Evolutionary conservation across 2,329 filamentous ascomycete genomes (phyloP).

Genomic region (Colletotrichum godetiae): DNA sequence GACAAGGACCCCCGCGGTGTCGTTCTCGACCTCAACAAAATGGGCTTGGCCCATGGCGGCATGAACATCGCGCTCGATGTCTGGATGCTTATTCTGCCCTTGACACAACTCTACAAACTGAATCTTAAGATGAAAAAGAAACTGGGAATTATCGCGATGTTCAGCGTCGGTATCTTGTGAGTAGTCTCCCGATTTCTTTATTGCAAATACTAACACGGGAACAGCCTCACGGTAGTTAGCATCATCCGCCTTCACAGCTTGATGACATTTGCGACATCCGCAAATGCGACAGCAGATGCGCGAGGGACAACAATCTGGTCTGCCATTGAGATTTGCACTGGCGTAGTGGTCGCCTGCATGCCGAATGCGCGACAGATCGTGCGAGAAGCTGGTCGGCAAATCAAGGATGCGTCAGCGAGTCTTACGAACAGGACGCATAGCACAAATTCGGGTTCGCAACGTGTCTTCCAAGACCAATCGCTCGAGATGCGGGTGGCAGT

Average conservation of each 20-base stretch:
- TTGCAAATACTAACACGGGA: background rate
- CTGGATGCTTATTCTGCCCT: conserved; percentile 53
- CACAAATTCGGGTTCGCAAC: background rate
- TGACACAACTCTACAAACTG: conserved; percentile 47
- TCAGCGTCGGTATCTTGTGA: conserved; percentile 43
- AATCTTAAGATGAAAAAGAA: conserved; percentile 49
- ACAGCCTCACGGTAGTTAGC: conserved; percentile 46
- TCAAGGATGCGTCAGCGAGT: background rate
- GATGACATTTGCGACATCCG: conserved; percentile 53
- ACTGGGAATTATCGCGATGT: conserved; percentile 49
- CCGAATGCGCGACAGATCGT: conserved; percentile 11
- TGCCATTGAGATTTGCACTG: conserved; percentile 9
- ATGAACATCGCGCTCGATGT: conserved; percentile 58
- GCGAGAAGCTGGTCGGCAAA: background rate
- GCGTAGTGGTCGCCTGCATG: conserved; percentile 15
- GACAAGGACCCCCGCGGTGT: conserved; percentile 44
- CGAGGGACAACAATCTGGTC: conserved; percentile 14
- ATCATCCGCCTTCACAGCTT: conserved; percentile 45
- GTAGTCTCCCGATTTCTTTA: background rate
- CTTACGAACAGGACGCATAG: background rate
- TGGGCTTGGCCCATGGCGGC: conserved; percentile 52
- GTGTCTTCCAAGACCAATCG: background rate
- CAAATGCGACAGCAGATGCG: conserved; percentile 20
- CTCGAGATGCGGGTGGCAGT: conserved; percentile 3
- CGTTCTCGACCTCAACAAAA: conserved; percentile 45